Conservation (phyloP, 371 early-diverging fungal genomes). For the Lichtheimia ramosa region DNA sequence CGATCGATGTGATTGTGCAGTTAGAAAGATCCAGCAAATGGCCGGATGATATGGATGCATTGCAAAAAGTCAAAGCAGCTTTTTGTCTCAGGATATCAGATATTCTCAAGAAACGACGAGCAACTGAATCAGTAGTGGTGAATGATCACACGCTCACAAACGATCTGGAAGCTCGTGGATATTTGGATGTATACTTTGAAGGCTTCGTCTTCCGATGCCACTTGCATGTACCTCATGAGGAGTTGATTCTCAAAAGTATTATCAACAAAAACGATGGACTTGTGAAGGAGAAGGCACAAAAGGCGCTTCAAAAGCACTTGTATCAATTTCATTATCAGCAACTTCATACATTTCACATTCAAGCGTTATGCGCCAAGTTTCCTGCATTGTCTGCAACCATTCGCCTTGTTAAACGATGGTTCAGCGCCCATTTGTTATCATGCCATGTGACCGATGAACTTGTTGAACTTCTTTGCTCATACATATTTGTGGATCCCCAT, state of each 20-base stretch:
- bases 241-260: constrained; percentile 54
- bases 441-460: constrained; percentile 61
- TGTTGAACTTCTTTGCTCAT: constrained; percentile 59
- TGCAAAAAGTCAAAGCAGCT: constrained; percentile 90
- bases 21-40: constrained; percentile 84
- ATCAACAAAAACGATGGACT: constrained; percentile 46
- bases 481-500: constrained; percentile 65
- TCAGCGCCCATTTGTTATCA: constrained; percentile 73
- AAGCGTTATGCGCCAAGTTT: constrained; percentile 67
- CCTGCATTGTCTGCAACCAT: constrained; percentile 71
- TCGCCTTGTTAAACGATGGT: constrained; percentile 87
- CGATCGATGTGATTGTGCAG: constrained; percentile 79
- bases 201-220: constrained; percentile 80
- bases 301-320: constrained; percentile 53
- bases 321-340: constrained; percentile 55
- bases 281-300: constrained; percentile 24
- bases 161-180: constrained; percentile 51
- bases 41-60: constrained; percentile 86
- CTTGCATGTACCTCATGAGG: constrained; percentile 73
- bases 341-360: constrained; percentile 66
- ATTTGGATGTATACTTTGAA: constrained; percentile 66
- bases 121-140: constrained; percentile 51
- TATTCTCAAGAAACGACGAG: constrained; percentile 42
- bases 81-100: constrained; percentile 74
- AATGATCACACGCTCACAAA: constrained; percentile 46